Conservation (phyloP, 352 stramenopile species). For the Phytophthora rubi region DNA sequence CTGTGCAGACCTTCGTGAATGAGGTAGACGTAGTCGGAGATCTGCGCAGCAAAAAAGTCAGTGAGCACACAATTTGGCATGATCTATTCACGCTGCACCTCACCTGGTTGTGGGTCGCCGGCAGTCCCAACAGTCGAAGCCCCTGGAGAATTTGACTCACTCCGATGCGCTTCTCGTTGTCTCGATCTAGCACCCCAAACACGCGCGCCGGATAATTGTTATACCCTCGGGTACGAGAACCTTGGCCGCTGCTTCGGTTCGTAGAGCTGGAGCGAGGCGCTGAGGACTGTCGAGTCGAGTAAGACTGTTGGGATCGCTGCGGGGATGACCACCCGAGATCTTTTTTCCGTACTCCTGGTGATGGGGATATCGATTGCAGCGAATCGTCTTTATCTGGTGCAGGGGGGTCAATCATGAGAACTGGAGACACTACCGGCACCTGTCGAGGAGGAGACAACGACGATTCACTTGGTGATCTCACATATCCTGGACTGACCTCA, state of each 20-base stretch:
- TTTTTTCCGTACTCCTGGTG: constrained; percentile 5
- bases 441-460: constrained; percentile 14
- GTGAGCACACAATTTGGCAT: neutral
- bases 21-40: constrained; percentile 77
- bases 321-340: constrained; percentile 22
- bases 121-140: constrained; percentile 54
- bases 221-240: constrained; percentile 10
- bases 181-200: constrained; percentile 61
- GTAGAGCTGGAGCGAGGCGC: constrained; percentile 16
- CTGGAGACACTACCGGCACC: constrained; percentile 7
- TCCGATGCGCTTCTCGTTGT: constrained; percentile 49
- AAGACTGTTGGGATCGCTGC: constrained; percentile 34
- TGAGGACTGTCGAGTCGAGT: constrained; percentile 16
- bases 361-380: constrained; percentile 12
- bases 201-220: constrained; percentile 53
- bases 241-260: constrained; percentile 18
- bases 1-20: constrained; percentile 66
- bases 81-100: neutral
- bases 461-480: constrained; percentile 9
- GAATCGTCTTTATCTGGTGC: constrained; percentile 22
- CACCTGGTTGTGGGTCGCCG: constrained; percentile 75
- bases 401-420: constrained; percentile 25
- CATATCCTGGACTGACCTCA: neutral
- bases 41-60: constrained; percentile 32
- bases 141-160: constrained; percentile 67